Evolutionary conservation across 1,284 basidiomycete species (phyloP).

Genomic region (Pseudozyma sp.): DNA sequence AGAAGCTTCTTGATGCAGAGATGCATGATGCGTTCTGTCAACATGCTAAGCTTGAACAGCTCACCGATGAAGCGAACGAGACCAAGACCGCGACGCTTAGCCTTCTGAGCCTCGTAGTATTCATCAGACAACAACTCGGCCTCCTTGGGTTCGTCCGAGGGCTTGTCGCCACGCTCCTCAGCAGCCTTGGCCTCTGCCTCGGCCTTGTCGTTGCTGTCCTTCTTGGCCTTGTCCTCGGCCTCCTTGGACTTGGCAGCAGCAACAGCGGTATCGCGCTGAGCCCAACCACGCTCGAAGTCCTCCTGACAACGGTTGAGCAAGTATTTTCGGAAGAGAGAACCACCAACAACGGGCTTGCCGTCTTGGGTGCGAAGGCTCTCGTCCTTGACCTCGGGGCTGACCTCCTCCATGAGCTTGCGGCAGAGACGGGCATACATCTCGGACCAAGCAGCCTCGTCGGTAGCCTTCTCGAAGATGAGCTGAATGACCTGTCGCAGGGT

Average conservation of each 20-base stretch:
- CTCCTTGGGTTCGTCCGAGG: constrained; percentile 68
- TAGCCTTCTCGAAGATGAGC: constrained; percentile 96
- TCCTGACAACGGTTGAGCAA: constrained; percentile 91
- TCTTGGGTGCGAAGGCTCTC: constrained; percentile 76
- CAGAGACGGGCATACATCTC: constrained; percentile 97
- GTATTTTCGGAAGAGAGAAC: constrained; percentile 88
- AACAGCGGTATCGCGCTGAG: constrained; percentile 73
- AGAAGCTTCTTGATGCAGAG: constrained; percentile 95
- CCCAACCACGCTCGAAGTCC: constrained; percentile 89
- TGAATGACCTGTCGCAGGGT: constrained; percentile 95
- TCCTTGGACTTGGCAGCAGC: constrained; percentile 73
- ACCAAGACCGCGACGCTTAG: constrained; percentile 95
- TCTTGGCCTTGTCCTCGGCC: constrained; percentile 73
- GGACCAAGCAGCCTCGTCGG: constrained; percentile 92
- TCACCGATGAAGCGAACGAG: constrained; percentile 98
- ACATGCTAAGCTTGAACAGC: constrained; percentile 95
- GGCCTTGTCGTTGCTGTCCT: constrained; percentile 71
- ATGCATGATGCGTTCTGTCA: constrained; percentile 94
- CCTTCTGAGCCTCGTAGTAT: constrained; percentile 96
- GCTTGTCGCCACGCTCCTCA: constrained; percentile 67
- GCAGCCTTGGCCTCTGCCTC: constrained; percentile 75
- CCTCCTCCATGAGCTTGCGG: constrained; percentile 90
- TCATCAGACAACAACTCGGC: constrained; percentile 83
- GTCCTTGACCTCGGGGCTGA: constrained; percentile 87
- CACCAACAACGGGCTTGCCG: constrained; percentile 85